Conservation (phyloP, 352 stramenopile species). For the Peronospora destructor region DNA sequence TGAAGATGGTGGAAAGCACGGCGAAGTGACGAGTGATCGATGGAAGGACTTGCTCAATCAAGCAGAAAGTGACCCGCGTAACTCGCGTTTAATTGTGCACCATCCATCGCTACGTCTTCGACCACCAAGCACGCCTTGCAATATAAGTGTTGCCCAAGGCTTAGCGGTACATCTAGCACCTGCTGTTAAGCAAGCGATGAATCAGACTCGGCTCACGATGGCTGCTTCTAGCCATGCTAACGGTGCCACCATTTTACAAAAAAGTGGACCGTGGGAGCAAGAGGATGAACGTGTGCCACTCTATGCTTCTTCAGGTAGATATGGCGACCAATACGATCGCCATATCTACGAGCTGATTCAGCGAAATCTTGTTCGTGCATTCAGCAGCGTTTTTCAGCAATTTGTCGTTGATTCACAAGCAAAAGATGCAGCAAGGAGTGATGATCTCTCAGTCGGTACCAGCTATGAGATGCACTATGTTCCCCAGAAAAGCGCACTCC, state of each 20-base stretch:
- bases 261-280: slow-evolving; percentile 9
- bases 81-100: slow-evolving; percentile 63
- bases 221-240: slow-evolving; percentile 17
- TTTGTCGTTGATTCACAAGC: slow-evolving; percentile 55
- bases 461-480: slow-evolving; percentile 47
- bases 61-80: slow-evolving; percentile 51
- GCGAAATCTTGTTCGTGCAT: slow-evolving; percentile 41
- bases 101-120: slow-evolving; percentile 25
- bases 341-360: slow-evolving; percentile 69
- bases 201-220: slow-evolving; percentile 19
- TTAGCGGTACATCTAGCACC: slow-evolving; percentile 13
- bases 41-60: slow-evolving; percentile 78
- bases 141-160: slow-evolving; percentile 8
- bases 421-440: slow-evolving; percentile 28
- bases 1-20: slow-evolving; percentile 70
- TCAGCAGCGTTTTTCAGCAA: slow-evolving; percentile 67
- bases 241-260: slow-evolving; percentile 3
- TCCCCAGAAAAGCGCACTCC: slow-evolving; percentile 62
- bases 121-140: slow-evolving; percentile 19
- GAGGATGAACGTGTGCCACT: slow-evolving; percentile 10
- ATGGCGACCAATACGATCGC: slow-evolving; percentile 57
- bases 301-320: slow-evolving; percentile 16
- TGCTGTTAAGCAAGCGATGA: slow-evolving; percentile 25
- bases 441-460: slow-evolving; percentile 20
- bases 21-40: slow-evolving; percentile 67